phyloP scores from a whole-genome alignment of 306 rosid species.

The Crotalaria pallida region DNA sequence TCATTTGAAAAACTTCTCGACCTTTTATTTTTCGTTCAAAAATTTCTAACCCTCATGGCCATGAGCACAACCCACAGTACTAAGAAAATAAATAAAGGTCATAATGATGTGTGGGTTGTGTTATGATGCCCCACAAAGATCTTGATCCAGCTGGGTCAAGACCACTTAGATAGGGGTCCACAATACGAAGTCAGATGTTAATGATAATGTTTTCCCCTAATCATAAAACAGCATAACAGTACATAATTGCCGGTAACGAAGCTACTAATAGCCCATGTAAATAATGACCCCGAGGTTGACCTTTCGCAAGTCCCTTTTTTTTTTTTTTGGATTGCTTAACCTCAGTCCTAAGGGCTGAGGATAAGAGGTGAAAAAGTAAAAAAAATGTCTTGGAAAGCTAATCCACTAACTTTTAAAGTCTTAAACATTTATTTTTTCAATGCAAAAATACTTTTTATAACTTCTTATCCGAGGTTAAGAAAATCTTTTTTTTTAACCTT shows the following conservation, averaged over 20 bases:
- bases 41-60: neutral
- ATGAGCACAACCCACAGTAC: neutral
- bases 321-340: neutral
- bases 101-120: constrained; percentile 15
- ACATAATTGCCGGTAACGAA: constrained; percentile 22
- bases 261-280: constrained; percentile 19
- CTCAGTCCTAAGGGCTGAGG: no score
- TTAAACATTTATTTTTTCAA: no score
- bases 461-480: no score
- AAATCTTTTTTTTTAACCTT: no score
- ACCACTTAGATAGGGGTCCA: constrained; percentile 24
- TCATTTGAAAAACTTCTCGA: neutral
- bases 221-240: constrained; percentile 30
- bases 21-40: no score
- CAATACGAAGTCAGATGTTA: constrained; percentile 22
- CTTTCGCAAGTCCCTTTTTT: neutral
- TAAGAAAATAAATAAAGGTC: neutral
- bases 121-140: constrained; percentile 43
- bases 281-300: constrained; percentile 33
- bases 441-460: no score
- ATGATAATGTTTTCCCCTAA: constrained; percentile 46
- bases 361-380: no score
- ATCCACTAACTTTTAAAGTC: no score
- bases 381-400: no score
- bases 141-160: constrained; percentile 45